These are phyloP conservation scores for Cynara cardunculus DNA, from an alignment of 129 eudicot species.

Conservation along the genomic window DNA sequence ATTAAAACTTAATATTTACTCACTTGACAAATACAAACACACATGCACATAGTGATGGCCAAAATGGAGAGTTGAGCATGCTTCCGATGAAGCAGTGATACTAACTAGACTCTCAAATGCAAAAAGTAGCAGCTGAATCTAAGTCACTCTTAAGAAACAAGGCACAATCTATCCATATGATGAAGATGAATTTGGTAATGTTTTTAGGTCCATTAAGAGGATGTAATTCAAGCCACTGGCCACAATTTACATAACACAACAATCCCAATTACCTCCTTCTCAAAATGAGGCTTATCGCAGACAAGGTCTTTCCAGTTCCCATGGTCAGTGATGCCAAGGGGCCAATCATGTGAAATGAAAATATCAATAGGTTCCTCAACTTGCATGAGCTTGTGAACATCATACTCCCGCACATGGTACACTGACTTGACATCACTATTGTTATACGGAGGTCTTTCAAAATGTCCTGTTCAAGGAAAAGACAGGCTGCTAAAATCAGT, in stretches of 20 bases:
- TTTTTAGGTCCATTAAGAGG: not conserved
- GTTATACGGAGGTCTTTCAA: constrained; percentile 83
- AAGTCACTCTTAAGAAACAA: too few species aligned
- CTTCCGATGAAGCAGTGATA: too few species aligned
- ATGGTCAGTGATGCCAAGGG: constrained; percentile 73
- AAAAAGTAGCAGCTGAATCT: too few species aligned
- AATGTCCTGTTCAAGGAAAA: constrained; percentile 60
- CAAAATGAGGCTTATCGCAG: constrained; percentile 56
- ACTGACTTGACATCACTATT: constrained; percentile 69
- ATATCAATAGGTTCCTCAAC: constrained; percentile 74
- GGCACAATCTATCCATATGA: not conserved
- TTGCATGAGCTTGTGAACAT: constrained; percentile 89
- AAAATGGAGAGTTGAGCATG: too few species aligned
- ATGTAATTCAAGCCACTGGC: not conserved
- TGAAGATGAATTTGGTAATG: not conserved
- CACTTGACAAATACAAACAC: too few species aligned
- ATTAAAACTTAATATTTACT: too few species aligned
- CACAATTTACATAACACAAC: not conserved
- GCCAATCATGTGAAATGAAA: constrained; percentile 97
- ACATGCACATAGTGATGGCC: too few species aligned
- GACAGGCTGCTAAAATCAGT: not conserved
- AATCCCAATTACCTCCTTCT: constrained; percentile 55
- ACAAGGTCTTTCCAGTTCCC: constrained; percentile 73
- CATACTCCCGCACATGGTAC: constrained; percentile 94
- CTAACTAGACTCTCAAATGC: too few species aligned